Evolutionary conservation across 352 stramenopile species (phyloP), one percentile per base, ranked within the genome.

Genomic region (Pythium insidiosum): DNA sequence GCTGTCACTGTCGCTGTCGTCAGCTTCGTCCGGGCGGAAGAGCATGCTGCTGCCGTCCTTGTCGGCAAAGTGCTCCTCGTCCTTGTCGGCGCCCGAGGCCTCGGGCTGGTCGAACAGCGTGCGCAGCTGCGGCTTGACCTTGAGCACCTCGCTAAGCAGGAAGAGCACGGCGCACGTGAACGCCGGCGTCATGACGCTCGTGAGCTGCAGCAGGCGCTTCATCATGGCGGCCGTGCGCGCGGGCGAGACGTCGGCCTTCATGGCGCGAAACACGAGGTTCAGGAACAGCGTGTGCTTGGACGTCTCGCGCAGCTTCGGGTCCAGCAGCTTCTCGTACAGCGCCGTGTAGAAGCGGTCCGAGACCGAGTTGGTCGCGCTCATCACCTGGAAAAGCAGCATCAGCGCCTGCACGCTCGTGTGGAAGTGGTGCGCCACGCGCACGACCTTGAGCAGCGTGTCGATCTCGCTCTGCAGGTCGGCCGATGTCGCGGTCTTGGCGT

Each of bases 231-330:
- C 59, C 1, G 86, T 67, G 20, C 97, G 77, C 15, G 78, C 75
- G 12, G 60, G 51, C 2, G 92, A 85, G 6, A 78, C 77, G 53
- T 99, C 96, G 15, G 78, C 76, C 61, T 98, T 98, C 51, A 99
- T 91, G 10, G 95, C 90, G 39, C 95, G 96, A 75, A 97, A 99
- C 26, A 99, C 55, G n/a, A 99, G 56, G 67, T 99, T 99, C 19
- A 99, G 79, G 44, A 98, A 98, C 42, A 98, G 73, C 13, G 94
- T 98, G 55, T 98, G 73, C 62, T 98, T 95, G 48, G 78, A 93
- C 22, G 92, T 96, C 50, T 94, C 81, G 24, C 72, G 67, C 44
- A 98, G 64, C 30, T 95, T 88, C 7, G 79, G 59, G 36, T 96
- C 75, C n/a, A 80, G 62, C 11, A 99, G 63, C 57, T 97, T 98